Base-by-base conservation (phyloP, 106 monocot genomes). In the Chionographis japonica region DNA sequence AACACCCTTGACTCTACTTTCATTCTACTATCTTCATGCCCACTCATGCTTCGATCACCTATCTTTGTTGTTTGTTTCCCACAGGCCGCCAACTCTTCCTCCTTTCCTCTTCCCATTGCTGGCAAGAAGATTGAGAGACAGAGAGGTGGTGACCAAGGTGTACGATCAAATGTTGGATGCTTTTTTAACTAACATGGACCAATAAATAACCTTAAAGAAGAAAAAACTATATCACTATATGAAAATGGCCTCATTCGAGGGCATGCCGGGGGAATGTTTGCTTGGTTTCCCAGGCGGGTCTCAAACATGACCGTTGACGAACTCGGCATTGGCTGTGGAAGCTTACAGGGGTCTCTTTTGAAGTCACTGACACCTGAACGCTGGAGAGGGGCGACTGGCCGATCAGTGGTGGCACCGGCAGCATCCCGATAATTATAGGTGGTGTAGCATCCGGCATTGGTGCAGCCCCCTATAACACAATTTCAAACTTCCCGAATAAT, bases 291-390 rank as follows among this genome's bases (percentile, higher is more conserved):
- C 71, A 85, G 92, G 13, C 89, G 92, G 27, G 98, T 98, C 53
- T 98, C 90, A 54, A 85, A 98, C 16, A 78, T 16, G 4, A 53
- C 41, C 13, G 81, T 63, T 15, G 92, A 85, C 37, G 87, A 83
- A 63, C 70, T 81, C 37, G 90, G 74, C 62, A 84, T 69, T 8
- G 98, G 98, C 52, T 90, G 77, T 2, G 98, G 98, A 58, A 98
- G 85, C 53, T 98, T 90, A 73, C 74, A 85, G 4, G 98, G 98
- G 66, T 98, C 90, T 40, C 92, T 93, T 41, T 93, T 46, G 90
- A 93, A 37, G 88, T 82, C 2, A 77, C 68, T 15, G 83, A 85
- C 13, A 81, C 64, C 71, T 82, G 81, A 56, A 74, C 43, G 10
- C 76, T 72, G 17, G 75, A 69, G 50, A 83, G 82, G 19, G 88